Base-by-base conservation (phyloP, 441 rosid species). In the Adansonia gregorii region DNA sequence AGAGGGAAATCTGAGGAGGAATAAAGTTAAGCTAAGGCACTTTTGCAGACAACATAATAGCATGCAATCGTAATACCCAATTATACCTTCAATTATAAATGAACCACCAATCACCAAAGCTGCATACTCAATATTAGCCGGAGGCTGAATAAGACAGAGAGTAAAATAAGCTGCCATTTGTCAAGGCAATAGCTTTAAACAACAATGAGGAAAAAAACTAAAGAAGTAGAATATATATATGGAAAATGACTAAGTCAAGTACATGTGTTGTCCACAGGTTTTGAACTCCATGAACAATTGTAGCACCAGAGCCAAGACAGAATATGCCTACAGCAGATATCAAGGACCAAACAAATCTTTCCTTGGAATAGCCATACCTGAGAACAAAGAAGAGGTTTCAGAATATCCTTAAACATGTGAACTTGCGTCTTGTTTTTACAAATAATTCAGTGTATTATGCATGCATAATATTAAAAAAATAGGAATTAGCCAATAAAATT, bases 321-420 rank as follows among this genome's bases (percentile, higher is more conserved):
- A 96, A 96, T 79, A 96, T 96, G 75, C 99, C 99, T 70, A 96
- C 99, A 82, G 99, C 99, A 78, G 99, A 96, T 85, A 96, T 96
- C 91, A 96, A 89, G 78, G 99, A 94, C 99, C 99, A 96, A 70
- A 96, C 99, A 86, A 96, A 96, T 82, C 99, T 89, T 86, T 96
- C 99, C 80, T 96, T 96, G 72, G 98, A 93, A 86, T 96, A 96
- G 77, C 99, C 99, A 82, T 96, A 96, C 79, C 99, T 94, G 89
- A 81, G 75, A n/a, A 80, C 58, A 58, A 80, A 59, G 69, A 75
- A 63, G n/a, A 68, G 51, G 78, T 73, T 52, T 78, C 71, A 78
- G 79, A 39, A 66, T 6, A 52, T 19, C 46, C 58, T 56, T 49
- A 31, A 72, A 78, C 3, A 64, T 49, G 19, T 71, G 63, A 71